Conservation (phyloP, 2,329 filamentous ascomycete genomes). For the Macrophomina phaseolina region DNA sequence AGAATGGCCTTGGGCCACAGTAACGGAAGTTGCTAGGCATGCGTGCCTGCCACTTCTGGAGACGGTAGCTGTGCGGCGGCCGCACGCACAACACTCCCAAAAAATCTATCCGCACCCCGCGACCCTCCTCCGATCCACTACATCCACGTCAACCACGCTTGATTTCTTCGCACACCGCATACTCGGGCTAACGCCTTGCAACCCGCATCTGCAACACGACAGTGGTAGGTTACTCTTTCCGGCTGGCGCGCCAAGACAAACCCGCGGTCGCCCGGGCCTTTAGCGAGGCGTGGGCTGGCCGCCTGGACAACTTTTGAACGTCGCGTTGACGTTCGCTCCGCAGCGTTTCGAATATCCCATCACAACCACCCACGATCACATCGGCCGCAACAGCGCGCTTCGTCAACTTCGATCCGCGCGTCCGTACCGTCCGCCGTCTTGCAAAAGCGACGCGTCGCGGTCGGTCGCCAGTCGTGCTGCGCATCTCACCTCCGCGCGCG, state of each 20-base stretch:
- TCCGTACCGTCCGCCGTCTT: slow-evolving; percentile 12
- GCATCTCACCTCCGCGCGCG: background rate
- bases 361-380: background rate
- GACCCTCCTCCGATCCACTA: background rate
- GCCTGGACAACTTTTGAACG: slow-evolving; percentile 24
- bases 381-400: slow-evolving; percentile 1
- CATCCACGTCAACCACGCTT: background rate
- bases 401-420: slow-evolving; percentile 4
- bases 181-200: background rate
- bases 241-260: slow-evolving; percentile 15
- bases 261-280: slow-evolving; percentile 9
- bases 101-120: background rate
- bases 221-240: slow-evolving; percentile 14
- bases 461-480: slow-evolving; percentile 11
- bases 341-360: slow-evolving; percentile 22
- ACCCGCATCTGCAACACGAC: background rate
- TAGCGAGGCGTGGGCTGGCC: slow-evolving; percentile 19
- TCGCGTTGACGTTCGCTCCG: slow-evolving; percentile 20
- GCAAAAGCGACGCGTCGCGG: slow-evolving; percentile 14
- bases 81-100: background rate
- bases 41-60: slow-evolving; percentile 5
- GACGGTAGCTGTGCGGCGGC: background rate
- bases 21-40: slow-evolving; percentile 8
- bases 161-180: background rate
- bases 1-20: background rate